These are phyloP conservation scores for Oenanthe sinensis DNA, from an alignment of 129 eudicot species.

Conservation along the genomic window DNA sequence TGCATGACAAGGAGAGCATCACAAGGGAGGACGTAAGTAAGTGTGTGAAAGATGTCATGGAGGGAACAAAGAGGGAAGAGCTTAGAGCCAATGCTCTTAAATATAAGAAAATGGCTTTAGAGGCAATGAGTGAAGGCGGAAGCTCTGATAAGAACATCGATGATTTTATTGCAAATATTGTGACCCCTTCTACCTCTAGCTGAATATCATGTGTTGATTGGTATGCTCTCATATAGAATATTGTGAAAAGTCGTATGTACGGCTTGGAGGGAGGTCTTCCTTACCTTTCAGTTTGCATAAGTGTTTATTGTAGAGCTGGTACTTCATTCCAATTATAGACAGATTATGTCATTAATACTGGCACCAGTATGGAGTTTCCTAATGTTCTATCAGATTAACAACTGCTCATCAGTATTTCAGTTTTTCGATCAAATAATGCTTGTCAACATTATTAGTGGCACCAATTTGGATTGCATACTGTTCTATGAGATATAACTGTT, in stretches of 20 bases:
- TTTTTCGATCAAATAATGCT: not conserved
- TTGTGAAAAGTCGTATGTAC: not conserved
- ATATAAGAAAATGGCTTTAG: slow-evolving; percentile 1
- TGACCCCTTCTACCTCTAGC: not conserved
- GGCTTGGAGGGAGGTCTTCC: not conserved
- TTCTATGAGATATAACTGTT: not conserved
- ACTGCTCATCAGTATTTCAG: not conserved
- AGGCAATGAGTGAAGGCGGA: slow-evolving; percentile 24
- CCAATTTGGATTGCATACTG: not conserved
- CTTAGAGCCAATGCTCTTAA: slow-evolving; percentile 11
- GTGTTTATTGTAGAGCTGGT: not conserved
- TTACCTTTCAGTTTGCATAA: not conserved
- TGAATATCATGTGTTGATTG: not conserved
- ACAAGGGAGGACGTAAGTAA: not conserved
- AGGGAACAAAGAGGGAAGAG: slow-evolving; percentile 5
- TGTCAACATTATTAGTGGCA: not conserved
- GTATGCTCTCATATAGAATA: not conserved
- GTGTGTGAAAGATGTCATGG: slow-evolving; percentile 7
- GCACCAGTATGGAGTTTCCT: not conserved
- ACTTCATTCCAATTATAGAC: not conserved
- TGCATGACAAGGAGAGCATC: slow-evolving; percentile 2
- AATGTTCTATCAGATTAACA: not conserved
- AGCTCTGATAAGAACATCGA: slow-evolving; percentile 24
- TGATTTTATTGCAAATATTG: not conserved
- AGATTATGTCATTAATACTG: not conserved